phyloP scores from a whole-genome alignment of 2,329 filamentous ascomycete species.

The Exophiala lecanii-corni region DNA sequence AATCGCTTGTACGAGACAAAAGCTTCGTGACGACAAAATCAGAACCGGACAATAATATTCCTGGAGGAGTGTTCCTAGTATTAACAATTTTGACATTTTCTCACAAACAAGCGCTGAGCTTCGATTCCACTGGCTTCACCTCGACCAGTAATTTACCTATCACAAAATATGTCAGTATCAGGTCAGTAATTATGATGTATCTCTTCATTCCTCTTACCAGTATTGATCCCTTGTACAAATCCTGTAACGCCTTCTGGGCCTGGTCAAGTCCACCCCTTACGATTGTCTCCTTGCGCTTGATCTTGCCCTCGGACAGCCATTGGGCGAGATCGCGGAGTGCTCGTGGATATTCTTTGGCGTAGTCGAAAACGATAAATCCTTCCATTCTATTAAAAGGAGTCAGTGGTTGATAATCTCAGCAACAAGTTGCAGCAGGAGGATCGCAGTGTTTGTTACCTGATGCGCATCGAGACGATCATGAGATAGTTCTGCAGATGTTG shows the following conservation, averaged over 20 bases:
- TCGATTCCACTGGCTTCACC: constrained; percentile 40
- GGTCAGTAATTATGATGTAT: background rate
- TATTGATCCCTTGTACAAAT: constrained; percentile 68
- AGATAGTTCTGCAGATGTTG: constrained; percentile 44
- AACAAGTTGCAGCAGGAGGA: background rate
- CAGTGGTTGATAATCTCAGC: constrained; percentile 22
- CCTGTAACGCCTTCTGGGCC: constrained; percentile 59
- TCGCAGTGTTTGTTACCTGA: constrained; percentile 35
- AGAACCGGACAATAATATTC: no score
- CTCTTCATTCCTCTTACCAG: constrained; percentile 48
- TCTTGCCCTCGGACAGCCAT: constrained; percentile 68
- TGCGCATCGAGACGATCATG: constrained; percentile 51
- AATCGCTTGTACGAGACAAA: no score
- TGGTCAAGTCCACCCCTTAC: constrained; percentile 62
- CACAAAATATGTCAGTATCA: constrained; percentile 5
- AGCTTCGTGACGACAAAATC: no score
- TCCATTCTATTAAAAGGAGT: constrained; percentile 48
- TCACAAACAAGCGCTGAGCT: constrained; percentile 16
- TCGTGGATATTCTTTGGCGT: constrained; percentile 50
- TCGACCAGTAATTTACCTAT: constrained; percentile 37
- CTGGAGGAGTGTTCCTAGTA: no score
- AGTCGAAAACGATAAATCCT: constrained; percentile 72
- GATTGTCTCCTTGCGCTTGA: constrained; percentile 68
- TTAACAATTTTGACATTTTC: no score
- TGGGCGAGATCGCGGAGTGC: constrained; percentile 58